Evolutionary conservation across 139 green algal genomes (phyloP).

Genomic region (Coelastrella sp.): DNA sequence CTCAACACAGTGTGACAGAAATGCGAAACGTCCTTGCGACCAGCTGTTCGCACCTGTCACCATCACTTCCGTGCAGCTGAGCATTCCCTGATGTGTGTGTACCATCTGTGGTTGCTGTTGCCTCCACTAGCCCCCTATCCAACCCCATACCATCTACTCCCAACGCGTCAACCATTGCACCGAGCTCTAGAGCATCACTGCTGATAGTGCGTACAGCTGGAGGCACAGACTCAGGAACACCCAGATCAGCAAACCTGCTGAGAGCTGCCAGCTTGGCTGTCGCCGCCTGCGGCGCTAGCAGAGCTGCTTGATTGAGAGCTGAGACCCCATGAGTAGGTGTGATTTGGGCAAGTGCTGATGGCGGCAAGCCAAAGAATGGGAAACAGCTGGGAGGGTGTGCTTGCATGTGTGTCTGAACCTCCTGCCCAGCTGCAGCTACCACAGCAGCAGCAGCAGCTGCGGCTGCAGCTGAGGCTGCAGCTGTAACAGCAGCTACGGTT

Average conservation of each 20-base stretch:
- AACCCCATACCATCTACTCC: background rate
- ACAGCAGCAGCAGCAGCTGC: constrained; percentile 78
- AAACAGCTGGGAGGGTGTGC: constrained; percentile 74
- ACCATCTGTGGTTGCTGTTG: constrained; percentile 42
- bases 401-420: constrained; percentile 78
- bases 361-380: constrained; percentile 82
- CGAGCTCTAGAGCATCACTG: background rate
- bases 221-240: background rate
- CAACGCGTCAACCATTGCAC: too few relatives aligned
- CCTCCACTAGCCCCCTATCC: constrained; percentile 36
- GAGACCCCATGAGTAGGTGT: constrained; percentile 18
- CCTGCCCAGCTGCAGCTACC: constrained; percentile 73
- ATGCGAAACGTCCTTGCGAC: too few relatives aligned
- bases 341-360: constrained; percentile 69
- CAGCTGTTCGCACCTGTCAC: constrained; percentile 49
- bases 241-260: background rate
- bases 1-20: too few relatives aligned
- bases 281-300: background rate
- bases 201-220: constrained; percentile 10
- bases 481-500: constrained; percentile 75
- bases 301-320: constrained; percentile 27
- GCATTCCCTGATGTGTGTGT: constrained; percentile 22
- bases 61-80: constrained; percentile 42
- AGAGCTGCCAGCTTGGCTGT: constrained; percentile 3
- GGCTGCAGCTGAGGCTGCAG: constrained; percentile 74